These are phyloP conservation scores for Acrasis kona DNA, from an alignment of 78 protist species.

Conservation along the genomic window DNA sequence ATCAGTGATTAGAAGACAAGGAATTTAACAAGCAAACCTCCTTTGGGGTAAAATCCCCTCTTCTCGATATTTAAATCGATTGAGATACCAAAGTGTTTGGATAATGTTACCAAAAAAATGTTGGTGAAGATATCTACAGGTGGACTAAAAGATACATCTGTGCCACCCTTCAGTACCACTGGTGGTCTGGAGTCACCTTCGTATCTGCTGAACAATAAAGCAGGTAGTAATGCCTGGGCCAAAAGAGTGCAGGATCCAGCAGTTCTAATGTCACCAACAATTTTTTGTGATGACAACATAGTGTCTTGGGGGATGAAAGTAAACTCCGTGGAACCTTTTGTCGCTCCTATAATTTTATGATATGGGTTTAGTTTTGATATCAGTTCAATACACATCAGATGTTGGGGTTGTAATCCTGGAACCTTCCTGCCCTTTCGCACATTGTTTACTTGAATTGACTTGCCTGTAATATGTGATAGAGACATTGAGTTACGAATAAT, in stretches of 20 bases:
- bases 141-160: conserved; percentile 8
- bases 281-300: not conserved
- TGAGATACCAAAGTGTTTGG: not conserved
- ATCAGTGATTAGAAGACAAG: not conserved
- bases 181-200: not conserved
- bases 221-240: not conserved
- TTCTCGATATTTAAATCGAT: not conserved
- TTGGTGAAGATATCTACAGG: not conserved
- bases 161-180: conserved; percentile 4
- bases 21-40: not conserved
- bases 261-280: not conserved
- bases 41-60: conserved; percentile 8
- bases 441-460: conserved; percentile 24
- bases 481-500: conserved; percentile 45
- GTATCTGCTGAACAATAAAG: not conserved
- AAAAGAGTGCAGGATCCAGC: not conserved
- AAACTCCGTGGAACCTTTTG: not conserved
- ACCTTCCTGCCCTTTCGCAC: conserved; percentile 30
- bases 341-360: not conserved
- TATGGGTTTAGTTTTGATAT: conserved; percentile 17
- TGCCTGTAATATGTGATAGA: conserved; percentile 18
- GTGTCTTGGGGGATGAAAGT: not conserved
- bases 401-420: conserved; percentile 58
- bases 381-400: conserved; percentile 42
- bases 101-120: not conserved